Evolutionary conservation across 495 filamentous ascomycete genomes (phyloP), one percentile per base, ranked within the genome.

Genomic region (Penicillium malachiteum): DNA sequence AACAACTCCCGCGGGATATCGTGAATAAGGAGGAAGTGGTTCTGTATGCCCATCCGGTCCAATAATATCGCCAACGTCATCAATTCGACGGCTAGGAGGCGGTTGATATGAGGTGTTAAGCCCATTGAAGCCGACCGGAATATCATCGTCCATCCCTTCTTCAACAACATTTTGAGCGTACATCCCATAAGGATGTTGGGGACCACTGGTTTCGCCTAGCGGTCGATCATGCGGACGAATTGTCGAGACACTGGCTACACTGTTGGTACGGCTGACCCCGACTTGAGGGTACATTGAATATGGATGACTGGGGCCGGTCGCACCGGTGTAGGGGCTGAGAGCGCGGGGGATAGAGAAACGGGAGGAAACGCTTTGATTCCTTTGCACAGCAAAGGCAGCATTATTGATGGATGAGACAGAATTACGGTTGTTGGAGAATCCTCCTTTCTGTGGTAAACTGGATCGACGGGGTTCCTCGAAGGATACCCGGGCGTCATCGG

Each of bases 31-130:
- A 14, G 92, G 92, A 33, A 96, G 75, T 59, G 92, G 89, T 66
- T 97, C 92, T 3, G 89, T 87, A 68, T 96, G 91, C 1, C 92
- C 92, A 62, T 93, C 88, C 0, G 89, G 89, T n/a, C 91, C 91
- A 57, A 96, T 84, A 7, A 96, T 82, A 71, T 92, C 91, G 12
- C 85, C 90, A 30, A 83, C 76, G 55, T 96, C 92, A 72, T 95
- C 91, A 56, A 90, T 89, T 30, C 92, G 89, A 1, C 89, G 89
- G 0, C 87, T 86, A 48, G 87, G 71, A 38, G 84, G 82, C 56
- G 89, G 78, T 55, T 87, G 87, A 63, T 90, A 94, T 30, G 77
- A 71, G 52, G 79, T 78, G 26, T 71, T 75, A 32, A 83, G 71
- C 2, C 88, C 87, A 17, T 84, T 84, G 62, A 95, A 96, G 5